Evolutionary conservation across 139 green algal species (phyloP).

Genomic region (Coelastrella sp.): DNA sequence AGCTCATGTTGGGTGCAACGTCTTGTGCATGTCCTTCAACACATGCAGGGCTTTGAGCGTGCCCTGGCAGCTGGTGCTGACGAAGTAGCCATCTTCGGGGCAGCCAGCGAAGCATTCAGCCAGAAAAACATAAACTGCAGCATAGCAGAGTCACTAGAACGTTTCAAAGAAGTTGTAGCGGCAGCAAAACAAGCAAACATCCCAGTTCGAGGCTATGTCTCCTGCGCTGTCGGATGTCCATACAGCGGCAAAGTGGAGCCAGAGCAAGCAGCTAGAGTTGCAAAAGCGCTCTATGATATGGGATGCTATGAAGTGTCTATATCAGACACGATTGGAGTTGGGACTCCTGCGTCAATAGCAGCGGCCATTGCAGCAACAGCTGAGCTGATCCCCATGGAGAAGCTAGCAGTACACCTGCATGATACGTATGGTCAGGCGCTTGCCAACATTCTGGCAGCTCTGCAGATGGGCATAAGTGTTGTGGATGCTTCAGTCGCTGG

Average conservation of each 20-base stretch:
- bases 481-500: conserved; percentile 89
- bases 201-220: conserved; percentile 78
- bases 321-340: conserved; percentile 93
- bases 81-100: conserved; percentile 92
- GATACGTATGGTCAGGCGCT: conserved; percentile 96
- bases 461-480: conserved; percentile 79
- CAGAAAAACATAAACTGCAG: conserved; percentile 91
- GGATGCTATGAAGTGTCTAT: conserved; percentile 96
- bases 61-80: conserved; percentile 80
- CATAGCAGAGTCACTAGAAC: conserved; percentile 76
- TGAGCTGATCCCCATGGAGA: conserved; percentile 58
- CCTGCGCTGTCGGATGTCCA: conserved; percentile 87
- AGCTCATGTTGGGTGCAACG: background rate
- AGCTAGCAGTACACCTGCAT: conserved; percentile 92
- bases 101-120: conserved; percentile 88
- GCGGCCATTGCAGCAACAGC: conserved; percentile 75
- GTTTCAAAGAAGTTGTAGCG: conserved; percentile 72
- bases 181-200: conserved; percentile 59
- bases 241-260: conserved; percentile 69
- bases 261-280: conserved; percentile 77
- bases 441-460: conserved; percentile 87
- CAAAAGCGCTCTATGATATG: conserved; percentile 80
- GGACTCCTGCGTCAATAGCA: conserved; percentile 78
- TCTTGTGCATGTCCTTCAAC: background rate
- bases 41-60: conserved; percentile 80